Evolutionary conservation across 1,284 basidiomycete species (phyloP).

Genomic region (Leccinum solheimii): DNA sequence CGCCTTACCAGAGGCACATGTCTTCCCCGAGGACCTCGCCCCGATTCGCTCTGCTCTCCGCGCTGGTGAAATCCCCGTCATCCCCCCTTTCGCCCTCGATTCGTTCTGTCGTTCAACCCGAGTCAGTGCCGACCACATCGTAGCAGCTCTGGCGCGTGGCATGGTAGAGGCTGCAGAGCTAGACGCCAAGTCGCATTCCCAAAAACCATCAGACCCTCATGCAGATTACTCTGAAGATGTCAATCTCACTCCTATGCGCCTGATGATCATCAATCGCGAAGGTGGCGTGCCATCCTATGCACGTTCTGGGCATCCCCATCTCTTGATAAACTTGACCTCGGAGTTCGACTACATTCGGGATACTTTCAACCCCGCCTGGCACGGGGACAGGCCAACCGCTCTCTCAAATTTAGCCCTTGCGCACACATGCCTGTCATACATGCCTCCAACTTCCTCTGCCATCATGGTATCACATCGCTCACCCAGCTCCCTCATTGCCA

Average conservation of each 20-base stretch:
- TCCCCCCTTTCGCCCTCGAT: slow-evolving; percentile 93
- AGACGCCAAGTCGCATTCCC: slow-evolving; percentile 34
- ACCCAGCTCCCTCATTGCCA: slow-evolving; percentile 92
- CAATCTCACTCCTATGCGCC: slow-evolving; percentile 86
- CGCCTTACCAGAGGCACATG: slow-evolving; percentile 67
- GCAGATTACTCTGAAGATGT: slow-evolving; percentile 48
- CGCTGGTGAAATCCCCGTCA: slow-evolving; percentile 93
- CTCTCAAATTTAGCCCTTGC: slow-evolving; percentile 88
- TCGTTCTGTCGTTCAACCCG: slow-evolving; percentile 86
- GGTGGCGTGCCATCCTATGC: slow-evolving; percentile 98
- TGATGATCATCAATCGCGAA: slow-evolving; percentile 98
- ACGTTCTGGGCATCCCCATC: slow-evolving; percentile 90
- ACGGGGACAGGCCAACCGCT: slow-evolving; percentile 79
- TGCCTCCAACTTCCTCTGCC: slow-evolving; percentile 92
- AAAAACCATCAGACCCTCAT: slow-evolving; percentile 25
- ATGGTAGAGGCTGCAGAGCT: slow-evolving; percentile 71
- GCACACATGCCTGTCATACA: slow-evolving; percentile 84
- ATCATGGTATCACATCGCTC: slow-evolving; percentile 98
- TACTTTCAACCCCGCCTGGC: slow-evolving; percentile 84
- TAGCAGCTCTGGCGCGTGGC: slow-evolving; percentile 85
- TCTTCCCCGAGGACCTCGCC: slow-evolving; percentile 72
- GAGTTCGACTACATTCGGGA: slow-evolving; percentile 87
- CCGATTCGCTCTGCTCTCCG: slow-evolving; percentile 86
- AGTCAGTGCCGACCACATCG: slow-evolving; percentile 87
- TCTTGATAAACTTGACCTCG: slow-evolving; percentile 91